These are phyloP conservation scores for Boletus semigastroideus DNA, from an alignment of 1,284 basidiomycete genomes.

Conservation along the genomic window DNA sequence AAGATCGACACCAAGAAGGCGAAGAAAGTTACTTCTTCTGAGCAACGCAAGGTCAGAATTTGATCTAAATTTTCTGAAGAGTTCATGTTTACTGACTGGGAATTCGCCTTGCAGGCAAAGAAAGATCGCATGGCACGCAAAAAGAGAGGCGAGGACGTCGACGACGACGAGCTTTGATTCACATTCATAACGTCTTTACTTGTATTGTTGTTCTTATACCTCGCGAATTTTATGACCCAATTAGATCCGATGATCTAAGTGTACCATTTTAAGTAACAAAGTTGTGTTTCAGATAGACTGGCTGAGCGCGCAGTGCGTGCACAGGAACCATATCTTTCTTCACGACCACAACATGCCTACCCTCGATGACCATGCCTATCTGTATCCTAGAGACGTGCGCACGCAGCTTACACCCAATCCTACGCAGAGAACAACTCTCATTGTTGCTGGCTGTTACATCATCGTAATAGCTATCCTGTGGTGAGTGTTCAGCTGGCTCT, in stretches of 20 bases:
- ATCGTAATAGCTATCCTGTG: slow-evolving; percentile 73
- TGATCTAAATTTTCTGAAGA: slow-evolving; percentile 17
- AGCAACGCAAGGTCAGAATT: slow-evolving; percentile 68
- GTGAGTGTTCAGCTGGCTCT: slow-evolving; percentile 40
- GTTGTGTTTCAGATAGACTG: too few relatives aligned
- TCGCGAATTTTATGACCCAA: slow-evolving; percentile 4
- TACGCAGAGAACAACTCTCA: slow-evolving; percentile 75
- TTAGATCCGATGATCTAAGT: too few relatives aligned
- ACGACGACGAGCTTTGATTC: slow-evolving; percentile 64
- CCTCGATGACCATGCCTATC: slow-evolving; percentile 17
- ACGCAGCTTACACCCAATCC: slow-evolving; percentile 57
- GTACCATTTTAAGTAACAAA: too few relatives aligned
- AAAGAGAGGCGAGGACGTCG: slow-evolving; percentile 78
- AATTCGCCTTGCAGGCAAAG: slow-evolving; percentile 53
- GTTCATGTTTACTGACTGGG: slow-evolving; percentile 11
- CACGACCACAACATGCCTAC: slow-evolving; percentile 33
- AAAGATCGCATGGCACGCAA: slow-evolving; percentile 93
- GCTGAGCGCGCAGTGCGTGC: slow-evolving; percentile 2
- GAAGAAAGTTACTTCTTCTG: slow-evolving; percentile 81
- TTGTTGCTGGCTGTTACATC: slow-evolving; percentile 74
- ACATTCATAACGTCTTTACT: slow-evolving; percentile 6
- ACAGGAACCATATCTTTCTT: slow-evolving; percentile 3
- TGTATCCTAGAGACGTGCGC: slow-evolving; percentile 38
- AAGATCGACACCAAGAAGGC: slow-evolving; percentile 84
- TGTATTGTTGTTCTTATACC: slow-evolving; percentile 28